Evolutionary conservation across 73 alveolate species (phyloP).

Genomic region (Uronychia binucleata): DNA sequence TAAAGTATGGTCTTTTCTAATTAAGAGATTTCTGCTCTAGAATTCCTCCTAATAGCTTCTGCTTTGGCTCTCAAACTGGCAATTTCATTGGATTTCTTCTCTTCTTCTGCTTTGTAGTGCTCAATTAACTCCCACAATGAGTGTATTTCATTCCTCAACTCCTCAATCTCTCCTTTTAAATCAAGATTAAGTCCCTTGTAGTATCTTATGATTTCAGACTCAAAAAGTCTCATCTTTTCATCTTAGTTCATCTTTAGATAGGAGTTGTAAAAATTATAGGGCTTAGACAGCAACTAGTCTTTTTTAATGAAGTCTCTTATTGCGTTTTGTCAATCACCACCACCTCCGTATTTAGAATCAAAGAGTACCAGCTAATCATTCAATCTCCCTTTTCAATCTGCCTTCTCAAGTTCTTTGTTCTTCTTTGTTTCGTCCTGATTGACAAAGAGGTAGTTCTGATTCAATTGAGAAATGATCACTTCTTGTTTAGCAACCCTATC

Average conservation of each 20-base stretch:
- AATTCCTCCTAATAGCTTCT: neutral
- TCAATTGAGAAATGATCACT: neutral
- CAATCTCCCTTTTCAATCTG: neutral
- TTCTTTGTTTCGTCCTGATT: neutral
- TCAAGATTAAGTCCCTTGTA: neutral
- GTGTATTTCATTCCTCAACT: neutral
- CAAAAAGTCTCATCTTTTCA: neutral
- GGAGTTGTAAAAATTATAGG: neutral
- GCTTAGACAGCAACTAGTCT: no score
- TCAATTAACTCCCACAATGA: neutral
- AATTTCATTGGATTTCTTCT: neutral
- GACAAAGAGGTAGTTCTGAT: neutral
- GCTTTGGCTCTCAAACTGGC: neutral
- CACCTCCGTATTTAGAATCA: neutral
- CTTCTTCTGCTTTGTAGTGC: neutral
- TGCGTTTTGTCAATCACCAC: neutral
- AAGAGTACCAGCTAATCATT: neutral
- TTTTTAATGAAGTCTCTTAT: no score
- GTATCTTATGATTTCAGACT: neutral
- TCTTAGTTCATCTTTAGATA: neutral
- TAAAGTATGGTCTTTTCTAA: neutral
- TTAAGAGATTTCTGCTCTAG: neutral
- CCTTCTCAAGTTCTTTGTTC: neutral
- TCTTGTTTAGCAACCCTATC: neutral
- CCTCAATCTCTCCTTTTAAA: neutral